These are phyloP conservation scores for Nicotiana knightiana DNA, from an alignment of 257 asterid species.

Conservation along the genomic window DNA sequence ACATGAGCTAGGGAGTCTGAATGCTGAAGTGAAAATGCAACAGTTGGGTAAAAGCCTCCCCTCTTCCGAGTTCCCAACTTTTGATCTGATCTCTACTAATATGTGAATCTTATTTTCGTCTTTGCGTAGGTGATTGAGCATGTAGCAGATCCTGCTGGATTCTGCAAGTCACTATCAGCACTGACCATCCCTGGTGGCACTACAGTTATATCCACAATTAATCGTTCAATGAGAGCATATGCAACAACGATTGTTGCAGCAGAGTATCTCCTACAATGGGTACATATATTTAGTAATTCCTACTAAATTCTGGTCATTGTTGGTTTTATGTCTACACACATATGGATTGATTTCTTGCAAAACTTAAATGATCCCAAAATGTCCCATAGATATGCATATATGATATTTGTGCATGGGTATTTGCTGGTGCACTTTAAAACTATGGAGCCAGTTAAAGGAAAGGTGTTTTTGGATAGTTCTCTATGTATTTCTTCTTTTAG, in stretches of 20 bases:
- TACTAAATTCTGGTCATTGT: neutral
- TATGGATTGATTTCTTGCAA: neutral
- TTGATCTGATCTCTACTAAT: neutral
- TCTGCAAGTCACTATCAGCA: slow-evolving; percentile 85
- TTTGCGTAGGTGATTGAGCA: slow-evolving; percentile 83
- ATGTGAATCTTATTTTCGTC: neutral
- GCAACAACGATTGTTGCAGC: slow-evolving; percentile 75
- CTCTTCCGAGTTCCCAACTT: neutral
- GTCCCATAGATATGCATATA: neutral
- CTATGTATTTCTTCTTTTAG: neutral
- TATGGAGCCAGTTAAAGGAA: neutral
- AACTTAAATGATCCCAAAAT: neutral
- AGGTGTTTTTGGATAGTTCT: neutral
- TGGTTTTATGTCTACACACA: neutral
- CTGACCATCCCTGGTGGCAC: slow-evolving; percentile 66
- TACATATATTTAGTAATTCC: slow-evolving; percentile 23
- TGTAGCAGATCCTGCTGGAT: slow-evolving; percentile 81
- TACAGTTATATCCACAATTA: slow-evolving; percentile 74
- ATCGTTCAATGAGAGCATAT: slow-evolving; percentile 94
- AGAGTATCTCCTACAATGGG: slow-evolving; percentile 81
- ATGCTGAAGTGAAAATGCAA: neutral
- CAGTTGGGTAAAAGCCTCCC: neutral
- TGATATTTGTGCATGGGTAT: neutral
- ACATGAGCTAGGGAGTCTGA: neutral
- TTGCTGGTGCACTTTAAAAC: neutral